Conservation (phyloP, 176 grass and related monocot species). For the Elymus sibiricus region DNA sequence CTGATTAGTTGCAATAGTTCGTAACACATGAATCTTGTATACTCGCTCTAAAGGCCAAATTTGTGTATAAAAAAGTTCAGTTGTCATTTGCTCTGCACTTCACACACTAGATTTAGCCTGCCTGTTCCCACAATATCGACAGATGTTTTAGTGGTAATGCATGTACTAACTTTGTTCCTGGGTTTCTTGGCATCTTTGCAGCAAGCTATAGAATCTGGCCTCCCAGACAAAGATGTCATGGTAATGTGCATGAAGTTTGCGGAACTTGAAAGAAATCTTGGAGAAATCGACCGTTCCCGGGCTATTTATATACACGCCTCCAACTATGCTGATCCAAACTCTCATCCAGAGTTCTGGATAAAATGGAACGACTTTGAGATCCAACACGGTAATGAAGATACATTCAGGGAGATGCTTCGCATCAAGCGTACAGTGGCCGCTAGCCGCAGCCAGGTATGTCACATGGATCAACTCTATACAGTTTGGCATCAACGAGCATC, state of each 20-base stretch:
- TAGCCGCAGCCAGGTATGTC: conserved; percentile 78
- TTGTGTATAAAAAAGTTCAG: background rate
- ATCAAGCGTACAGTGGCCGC: conserved; percentile 77
- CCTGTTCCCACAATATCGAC: background rate
- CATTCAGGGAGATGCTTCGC: conserved; percentile 94
- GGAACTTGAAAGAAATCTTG: conserved; percentile 85
- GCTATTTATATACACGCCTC: conserved; percentile 80
- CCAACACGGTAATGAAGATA: conserved; percentile 92
- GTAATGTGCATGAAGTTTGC: conserved; percentile 80
- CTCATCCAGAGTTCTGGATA: conserved; percentile 86
- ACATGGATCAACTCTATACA: background rate
- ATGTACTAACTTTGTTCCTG: conserved; percentile 20
- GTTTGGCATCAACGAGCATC: background rate
- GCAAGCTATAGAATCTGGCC: conserved; percentile 75
- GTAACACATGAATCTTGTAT: background rate
- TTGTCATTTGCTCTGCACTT: background rate
- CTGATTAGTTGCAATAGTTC: background rate
- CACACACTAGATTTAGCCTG: background rate
- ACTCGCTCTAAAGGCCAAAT: background rate
- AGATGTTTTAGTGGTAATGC: background rate
- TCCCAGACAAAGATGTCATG: conserved; percentile 69
- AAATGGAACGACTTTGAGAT: conserved; percentile 99
- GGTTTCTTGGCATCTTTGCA: conserved; percentile 32
- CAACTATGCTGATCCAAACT: conserved; percentile 79
- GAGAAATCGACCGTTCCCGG: conserved; percentile 92